Percentiles rank a stretch among this genome's conserved stretches.
Conservation (phyloP, 2,329 filamentous ascomycete genomes). For the Pyrenochaeta sp. region DNA sequence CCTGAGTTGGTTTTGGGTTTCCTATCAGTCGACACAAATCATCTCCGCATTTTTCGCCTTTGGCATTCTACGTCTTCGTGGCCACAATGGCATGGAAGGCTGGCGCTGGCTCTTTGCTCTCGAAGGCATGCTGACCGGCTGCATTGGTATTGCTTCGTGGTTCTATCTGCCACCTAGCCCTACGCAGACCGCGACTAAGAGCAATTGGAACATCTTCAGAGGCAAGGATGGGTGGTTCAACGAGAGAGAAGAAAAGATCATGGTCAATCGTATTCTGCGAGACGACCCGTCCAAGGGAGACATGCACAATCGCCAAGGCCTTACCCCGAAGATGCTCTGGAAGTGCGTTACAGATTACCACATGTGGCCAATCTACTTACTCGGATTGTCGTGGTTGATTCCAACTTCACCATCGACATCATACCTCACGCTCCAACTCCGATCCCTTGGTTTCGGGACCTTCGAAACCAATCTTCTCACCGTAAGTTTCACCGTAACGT, state of each 20-base stretch:
- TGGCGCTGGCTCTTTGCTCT: slow-evolving; percentile 65
- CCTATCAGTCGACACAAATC: slow-evolving; percentile 65
- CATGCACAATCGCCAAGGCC: slow-evolving; percentile 67
- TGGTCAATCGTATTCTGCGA: slow-evolving; percentile 68
- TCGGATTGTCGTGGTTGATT: slow-evolving; percentile 48
- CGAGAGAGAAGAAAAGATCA: slow-evolving; percentile 71
- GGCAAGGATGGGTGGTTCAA: slow-evolving; percentile 71
- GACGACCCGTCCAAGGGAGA: slow-evolving; percentile 66
- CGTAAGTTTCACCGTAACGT: slow-evolving; percentile 17
- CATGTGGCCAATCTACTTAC: slow-evolving; percentile 56
- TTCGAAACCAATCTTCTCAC: slow-evolving; percentile 50
- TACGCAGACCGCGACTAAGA: slow-evolving; percentile 66
- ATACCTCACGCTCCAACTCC: slow-evolving; percentile 47
- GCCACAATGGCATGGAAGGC: slow-evolving; percentile 59
- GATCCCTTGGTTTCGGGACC: slow-evolving; percentile 44
- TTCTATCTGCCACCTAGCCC: slow-evolving; percentile 60
- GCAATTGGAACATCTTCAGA: slow-evolving; percentile 54
- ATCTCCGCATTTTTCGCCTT: slow-evolving; percentile 64
- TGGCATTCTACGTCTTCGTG: slow-evolving; percentile 60
- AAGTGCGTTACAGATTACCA: slow-evolving; percentile 62
- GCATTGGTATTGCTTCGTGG: slow-evolving; percentile 47
- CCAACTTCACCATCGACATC: slow-evolving; percentile 38
- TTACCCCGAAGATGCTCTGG: slow-evolving; percentile 58
- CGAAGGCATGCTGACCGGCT: slow-evolving; percentile 46
- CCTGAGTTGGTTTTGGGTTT: slow-evolving; percentile 74